Evolutionary conservation across 345 rosid genomes (phyloP), one percentile per base, ranked within the genome.

Genomic region (Linum usitatissimum): DNA sequence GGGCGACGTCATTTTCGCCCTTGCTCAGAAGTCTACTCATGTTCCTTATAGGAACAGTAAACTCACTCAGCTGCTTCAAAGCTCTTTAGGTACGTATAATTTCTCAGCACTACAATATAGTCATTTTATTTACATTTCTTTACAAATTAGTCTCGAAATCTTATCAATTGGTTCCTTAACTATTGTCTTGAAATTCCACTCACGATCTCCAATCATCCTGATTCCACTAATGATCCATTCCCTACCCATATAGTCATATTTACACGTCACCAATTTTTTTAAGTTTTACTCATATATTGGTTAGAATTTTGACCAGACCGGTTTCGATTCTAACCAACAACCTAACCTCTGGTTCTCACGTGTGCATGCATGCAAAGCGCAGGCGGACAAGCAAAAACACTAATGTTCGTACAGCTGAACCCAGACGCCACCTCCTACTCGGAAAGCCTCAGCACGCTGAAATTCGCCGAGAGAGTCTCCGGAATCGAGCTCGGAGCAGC

Each of bases 401-500:
- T 94, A 2, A 94, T 94, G 99, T 83, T 94, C 65, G 96, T 94
- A 70, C 99, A 94, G 79, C 92, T 94, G 63, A 94, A 90, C 70
- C 97, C 99, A 13, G 99, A 94, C 17, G 69, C 18, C 57, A 72
- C 1, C 34, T 90, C 99, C n/a, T 86, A 78, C 71, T 77, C 83
- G 18, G 99, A 93, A 79, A 81, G 79, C 30, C 64, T 80, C 74
- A 86, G 99, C 65, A 94, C 97, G 10, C 74, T 90, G 78, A 94
- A 94, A 79, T 94, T 94, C 51, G 99, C 99, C 9, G 97, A 94
- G 70, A 78, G 97, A 71, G 99, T 88, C 59, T 83, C 97, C 14
- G 97, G 99, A 18, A 84, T 94, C 30, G 99, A 94, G 80, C 82
- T 94, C 6, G 99, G 99, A 23, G 92, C 99, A 21, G 99, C 97